Evolutionary conservation across 1,284 basidiomycete species (phyloP).

Genomic region (Pseudozyma sp.): DNA sequence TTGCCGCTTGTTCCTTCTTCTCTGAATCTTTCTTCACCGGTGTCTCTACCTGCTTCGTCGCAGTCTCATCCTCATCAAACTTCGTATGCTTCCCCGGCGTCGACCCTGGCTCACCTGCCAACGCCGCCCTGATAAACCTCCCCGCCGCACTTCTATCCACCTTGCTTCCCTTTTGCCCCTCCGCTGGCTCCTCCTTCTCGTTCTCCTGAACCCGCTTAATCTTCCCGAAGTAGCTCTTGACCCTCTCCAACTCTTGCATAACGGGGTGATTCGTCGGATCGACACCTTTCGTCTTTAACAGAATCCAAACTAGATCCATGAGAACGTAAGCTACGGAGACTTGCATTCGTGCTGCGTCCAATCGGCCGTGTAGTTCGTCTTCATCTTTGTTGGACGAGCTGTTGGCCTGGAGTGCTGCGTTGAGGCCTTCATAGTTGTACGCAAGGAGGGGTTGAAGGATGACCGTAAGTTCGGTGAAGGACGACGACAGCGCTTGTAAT

Average conservation of each 20-base stretch:
- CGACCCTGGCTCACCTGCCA: conserved; percentile 20
- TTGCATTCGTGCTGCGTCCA: conserved; percentile 56
- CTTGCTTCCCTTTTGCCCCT: conserved; percentile 11
- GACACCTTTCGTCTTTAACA: conserved; percentile 56
- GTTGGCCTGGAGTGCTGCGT: conserved; percentile 31
- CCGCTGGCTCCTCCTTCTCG: conserved; percentile 17
- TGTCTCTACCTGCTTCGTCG: conserved; percentile 15
- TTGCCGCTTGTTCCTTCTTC: conserved; percentile 5
- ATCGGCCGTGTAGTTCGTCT: conserved; percentile 49
- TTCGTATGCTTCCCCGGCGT: conserved; percentile 39
- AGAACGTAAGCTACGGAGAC: conserved; percentile 55
- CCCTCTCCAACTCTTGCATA: conserved; percentile 52
- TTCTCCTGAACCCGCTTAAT: conserved; percentile 47
- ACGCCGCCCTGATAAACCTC: conserved; percentile 48
- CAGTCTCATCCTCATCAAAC: conserved; percentile 29
- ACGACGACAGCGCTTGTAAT: conserved; percentile 23
- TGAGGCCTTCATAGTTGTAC: conserved; percentile 34
- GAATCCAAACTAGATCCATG: conserved; percentile 59
- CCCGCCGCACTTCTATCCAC: conserved; percentile 50
- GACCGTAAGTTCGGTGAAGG: conserved; percentile 27
- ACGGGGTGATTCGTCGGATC: conserved; percentile 55
- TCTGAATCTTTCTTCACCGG: conserved; percentile 4
- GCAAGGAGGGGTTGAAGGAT: conserved; percentile 34
- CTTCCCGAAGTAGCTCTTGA: conserved; percentile 59
- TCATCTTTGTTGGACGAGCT: conserved; percentile 1